These are phyloP conservation scores for Coemansia sp. DNA, from an alignment of 192 early-diverging fungal genomes.

Conservation along the genomic window DNA sequence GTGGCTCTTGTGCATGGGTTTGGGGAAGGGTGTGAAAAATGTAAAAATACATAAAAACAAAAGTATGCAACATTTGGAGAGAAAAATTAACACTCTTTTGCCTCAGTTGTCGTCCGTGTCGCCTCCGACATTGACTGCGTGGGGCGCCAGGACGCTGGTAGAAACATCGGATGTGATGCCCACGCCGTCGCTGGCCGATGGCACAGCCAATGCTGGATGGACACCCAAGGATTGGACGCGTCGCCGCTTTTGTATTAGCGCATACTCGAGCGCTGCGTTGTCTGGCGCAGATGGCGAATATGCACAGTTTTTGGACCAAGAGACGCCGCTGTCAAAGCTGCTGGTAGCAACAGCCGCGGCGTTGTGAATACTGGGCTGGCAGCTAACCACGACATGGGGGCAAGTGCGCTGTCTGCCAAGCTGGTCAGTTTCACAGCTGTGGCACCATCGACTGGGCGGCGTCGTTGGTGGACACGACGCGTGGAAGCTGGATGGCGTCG, in stretches of 20 bases:
- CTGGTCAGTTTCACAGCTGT: conserved; percentile 1
- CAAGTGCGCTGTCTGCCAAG: background rate
- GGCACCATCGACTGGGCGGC: conserved; percentile 1
- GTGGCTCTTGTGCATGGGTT: background rate
- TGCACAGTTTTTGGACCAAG: background rate
- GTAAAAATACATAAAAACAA: background rate
- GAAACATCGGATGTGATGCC: background rate
- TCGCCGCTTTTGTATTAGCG: background rate
- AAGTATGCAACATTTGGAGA: background rate
- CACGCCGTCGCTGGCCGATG: background rate
- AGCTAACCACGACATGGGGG: background rate
- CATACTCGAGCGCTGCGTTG: background rate
- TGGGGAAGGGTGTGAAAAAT: background rate
- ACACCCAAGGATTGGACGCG: background rate
- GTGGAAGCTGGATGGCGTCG: conserved; percentile 24
- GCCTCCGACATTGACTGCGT: background rate
- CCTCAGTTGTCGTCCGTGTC: background rate
- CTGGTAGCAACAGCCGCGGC: background rate
- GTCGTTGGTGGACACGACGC: conserved; percentile 8
- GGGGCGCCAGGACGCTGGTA: background rate
- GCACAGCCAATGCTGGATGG: background rate
- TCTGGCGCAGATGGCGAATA: background rate
- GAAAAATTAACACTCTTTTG: background rate
- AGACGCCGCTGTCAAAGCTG: conserved; percentile 1
- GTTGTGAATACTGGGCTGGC: background rate